phyloP scores from a whole-genome alignment of 352 stramenopile genomes.

The Elongisporangium prolatum region DNA sequence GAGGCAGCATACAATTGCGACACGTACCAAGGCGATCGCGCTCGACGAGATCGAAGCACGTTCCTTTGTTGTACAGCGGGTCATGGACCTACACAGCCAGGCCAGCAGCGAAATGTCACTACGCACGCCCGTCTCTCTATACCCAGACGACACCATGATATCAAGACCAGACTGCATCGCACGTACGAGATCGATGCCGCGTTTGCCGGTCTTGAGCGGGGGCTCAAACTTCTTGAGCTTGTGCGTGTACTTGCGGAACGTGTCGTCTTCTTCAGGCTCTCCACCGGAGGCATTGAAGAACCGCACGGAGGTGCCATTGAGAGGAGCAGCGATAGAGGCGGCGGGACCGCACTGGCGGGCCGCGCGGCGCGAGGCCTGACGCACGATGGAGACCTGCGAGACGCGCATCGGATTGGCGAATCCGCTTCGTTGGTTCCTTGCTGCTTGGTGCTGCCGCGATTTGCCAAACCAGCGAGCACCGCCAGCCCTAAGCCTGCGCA shows the following conservation, averaged over 20 bases:
- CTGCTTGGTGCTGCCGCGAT: conserved; percentile 2
- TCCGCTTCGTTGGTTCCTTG: conserved; percentile 1
- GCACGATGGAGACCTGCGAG: background rate
- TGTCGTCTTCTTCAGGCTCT: conserved; percentile 29
- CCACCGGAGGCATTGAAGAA: conserved; percentile 18
- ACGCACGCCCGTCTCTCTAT: conserved; percentile 1
- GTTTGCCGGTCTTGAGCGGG: conserved; percentile 71
- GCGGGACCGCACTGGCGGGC: conserved; percentile 17
- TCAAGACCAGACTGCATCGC: background rate
- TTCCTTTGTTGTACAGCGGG: conserved; percentile 88
- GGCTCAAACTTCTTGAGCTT: conserved; percentile 78
- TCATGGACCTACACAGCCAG: conserved; percentile 45
- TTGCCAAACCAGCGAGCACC: background rate
- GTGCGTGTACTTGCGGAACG: conserved; percentile 44
- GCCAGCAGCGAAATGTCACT: background rate
- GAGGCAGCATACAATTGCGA: conserved; percentile 1
- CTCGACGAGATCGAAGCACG: conserved; percentile 79
- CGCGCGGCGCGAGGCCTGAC: conserved; percentile 10
- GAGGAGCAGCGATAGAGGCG: background rate
- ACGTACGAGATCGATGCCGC: conserved; percentile 69
- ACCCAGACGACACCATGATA: background rate
- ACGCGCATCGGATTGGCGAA: background rate
- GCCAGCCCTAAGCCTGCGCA: background rate
- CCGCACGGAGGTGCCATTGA: conserved; percentile 1
- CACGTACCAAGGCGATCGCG: conserved; percentile 73